Conservation (phyloP, 208 protist genomes). For the Leishmania amazonensis region DNA sequence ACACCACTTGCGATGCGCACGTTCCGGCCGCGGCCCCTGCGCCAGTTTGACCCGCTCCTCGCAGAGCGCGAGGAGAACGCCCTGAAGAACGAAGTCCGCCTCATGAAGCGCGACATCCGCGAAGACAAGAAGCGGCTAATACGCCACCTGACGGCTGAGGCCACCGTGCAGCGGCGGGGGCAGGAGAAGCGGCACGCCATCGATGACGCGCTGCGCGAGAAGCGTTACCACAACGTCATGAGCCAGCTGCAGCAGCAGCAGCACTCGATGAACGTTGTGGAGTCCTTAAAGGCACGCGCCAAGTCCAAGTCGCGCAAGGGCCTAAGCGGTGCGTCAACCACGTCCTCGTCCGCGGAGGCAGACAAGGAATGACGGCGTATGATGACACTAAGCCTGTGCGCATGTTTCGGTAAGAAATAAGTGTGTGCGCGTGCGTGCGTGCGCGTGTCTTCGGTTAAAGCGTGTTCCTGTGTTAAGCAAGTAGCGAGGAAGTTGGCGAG, state of each 20-base stretch:
- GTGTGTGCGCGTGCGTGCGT: not conserved
- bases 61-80: constrained; percentile 54
- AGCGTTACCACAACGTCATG: constrained; percentile 70
- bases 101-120: constrained; percentile 72
- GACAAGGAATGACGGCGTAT: not conserved
- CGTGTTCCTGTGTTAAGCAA: not conserved
- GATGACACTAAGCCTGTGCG: not conserved
- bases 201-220: constrained; percentile 52
- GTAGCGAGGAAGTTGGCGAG: not conserved
- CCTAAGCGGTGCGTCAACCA: constrained; percentile 52
- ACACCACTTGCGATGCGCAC: constrained; percentile 84
- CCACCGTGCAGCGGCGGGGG: constrained; percentile 73
- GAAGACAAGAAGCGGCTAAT: constrained; percentile 88
- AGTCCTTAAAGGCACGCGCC: constrained; percentile 69
- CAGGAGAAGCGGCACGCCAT: constrained; percentile 53
- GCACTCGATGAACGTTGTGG: constrained; percentile 88
- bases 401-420: not conserved
- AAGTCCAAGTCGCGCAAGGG: constrained; percentile 64
- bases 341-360: constrained; percentile 17
- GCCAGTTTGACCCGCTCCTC: constrained; percentile 84
- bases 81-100: constrained; percentile 66
- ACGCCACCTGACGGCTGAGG: constrained; percentile 80
- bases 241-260: constrained; percentile 85
- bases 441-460: not conserved
- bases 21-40: constrained; percentile 82